phyloP scores from a whole-genome alignment of 768 basidiomycete genomes.

The Boletus vermiculosoides region DNA sequence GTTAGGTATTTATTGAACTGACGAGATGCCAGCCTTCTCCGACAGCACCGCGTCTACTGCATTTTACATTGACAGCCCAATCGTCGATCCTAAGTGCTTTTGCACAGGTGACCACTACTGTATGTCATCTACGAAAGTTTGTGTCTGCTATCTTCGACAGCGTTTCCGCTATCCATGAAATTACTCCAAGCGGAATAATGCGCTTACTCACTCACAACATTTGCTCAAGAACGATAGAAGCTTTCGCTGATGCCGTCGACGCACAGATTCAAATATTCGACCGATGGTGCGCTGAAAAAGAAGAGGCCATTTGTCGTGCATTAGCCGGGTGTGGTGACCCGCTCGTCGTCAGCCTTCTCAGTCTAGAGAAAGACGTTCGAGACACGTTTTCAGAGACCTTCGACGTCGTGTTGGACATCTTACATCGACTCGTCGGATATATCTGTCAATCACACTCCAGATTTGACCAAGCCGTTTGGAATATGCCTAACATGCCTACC shows the following conservation, averaged over 20 bases:
- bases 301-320: slow-evolving; percentile 66
- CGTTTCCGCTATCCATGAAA: slow-evolving; percentile 16
- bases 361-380: slow-evolving; percentile 56
- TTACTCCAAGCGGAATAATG: slow-evolving; percentile 20
- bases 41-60: slow-evolving; percentile 59
- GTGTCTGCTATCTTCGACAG: slow-evolving; percentile 46
- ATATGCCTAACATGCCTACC: slow-evolving; percentile 39
- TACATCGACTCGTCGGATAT: slow-evolving; percentile 35
- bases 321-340: slow-evolving; percentile 44
- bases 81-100: slow-evolving; percentile 62
- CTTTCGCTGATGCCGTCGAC: slow-evolving; percentile 75
- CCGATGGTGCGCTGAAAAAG: slow-evolving; percentile 66
- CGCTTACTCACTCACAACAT: slow-evolving; percentile 25
- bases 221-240: slow-evolving; percentile 66
- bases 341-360: slow-evolving; percentile 60
- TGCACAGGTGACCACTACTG: slow-evolving; percentile 54
- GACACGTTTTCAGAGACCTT: slow-evolving; percentile 61
- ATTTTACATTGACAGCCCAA: slow-evolving; percentile 66
- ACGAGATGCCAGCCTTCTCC: slow-evolving; percentile 41
- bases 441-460: slow-evolving; percentile 31
- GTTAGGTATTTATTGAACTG: background rate
- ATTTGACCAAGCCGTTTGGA: slow-evolving; percentile 38
- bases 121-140: slow-evolving; percentile 65
- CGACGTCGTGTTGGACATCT: slow-evolving; percentile 50
- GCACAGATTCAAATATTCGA: slow-evolving; percentile 57